phyloP scores from a whole-genome alignment of 148 eudicot species.

The Rhododendron vialii region DNA sequence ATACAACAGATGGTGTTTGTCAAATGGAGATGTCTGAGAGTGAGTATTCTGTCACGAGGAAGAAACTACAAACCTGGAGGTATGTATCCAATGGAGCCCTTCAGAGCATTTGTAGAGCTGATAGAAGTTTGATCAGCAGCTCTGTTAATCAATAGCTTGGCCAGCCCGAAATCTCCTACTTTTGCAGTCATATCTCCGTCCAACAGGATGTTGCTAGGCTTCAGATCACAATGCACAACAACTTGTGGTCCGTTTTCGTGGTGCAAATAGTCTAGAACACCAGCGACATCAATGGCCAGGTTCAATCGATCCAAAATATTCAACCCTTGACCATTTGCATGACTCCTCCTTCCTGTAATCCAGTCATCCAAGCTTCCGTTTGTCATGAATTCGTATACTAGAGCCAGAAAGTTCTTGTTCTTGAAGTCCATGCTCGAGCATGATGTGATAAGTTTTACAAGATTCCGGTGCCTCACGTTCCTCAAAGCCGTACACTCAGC shows the following conservation, averaged over 20 bases:
- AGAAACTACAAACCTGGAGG: slow-evolving; percentile 48
- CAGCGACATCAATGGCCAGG: slow-evolving; percentile 45
- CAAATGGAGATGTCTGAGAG: too few species aligned
- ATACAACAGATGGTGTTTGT: too few species aligned
- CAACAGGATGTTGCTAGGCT: slow-evolving; percentile 56
- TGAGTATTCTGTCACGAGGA: too few species aligned
- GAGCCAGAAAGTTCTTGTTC: slow-evolving; percentile 28
- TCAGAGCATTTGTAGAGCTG: slow-evolving; percentile 38
- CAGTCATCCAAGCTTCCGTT: slow-evolving; percentile 40
- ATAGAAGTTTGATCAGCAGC: slow-evolving; percentile 27
- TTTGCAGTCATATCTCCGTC: slow-evolving; percentile 57
- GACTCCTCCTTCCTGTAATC: slow-evolving; percentile 28
- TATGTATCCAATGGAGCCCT: slow-evolving; percentile 68
- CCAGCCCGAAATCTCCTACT: slow-evolving; percentile 68
- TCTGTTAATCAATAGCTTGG: slow-evolving; percentile 32
- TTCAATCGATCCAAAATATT: slow-evolving; percentile 35
- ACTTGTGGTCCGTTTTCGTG: slow-evolving; percentile 39
- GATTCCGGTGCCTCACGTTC: slow-evolving; percentile 32
- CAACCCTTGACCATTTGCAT: slow-evolving; percentile 31
- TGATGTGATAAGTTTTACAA: slow-evolving; percentile 29
- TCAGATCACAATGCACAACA: slow-evolving; percentile 65
- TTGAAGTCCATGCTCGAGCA: slow-evolving; percentile 31
- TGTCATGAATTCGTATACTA: slow-evolving; percentile 31
- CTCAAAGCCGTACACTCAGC: slow-evolving; percentile 33
- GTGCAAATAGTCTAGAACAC: slow-evolving; percentile 49